Evolutionary conservation across 2,329 filamentous ascomycete species (phyloP).

Genomic region (Immersiporthe knoxdaviesiana): DNA sequence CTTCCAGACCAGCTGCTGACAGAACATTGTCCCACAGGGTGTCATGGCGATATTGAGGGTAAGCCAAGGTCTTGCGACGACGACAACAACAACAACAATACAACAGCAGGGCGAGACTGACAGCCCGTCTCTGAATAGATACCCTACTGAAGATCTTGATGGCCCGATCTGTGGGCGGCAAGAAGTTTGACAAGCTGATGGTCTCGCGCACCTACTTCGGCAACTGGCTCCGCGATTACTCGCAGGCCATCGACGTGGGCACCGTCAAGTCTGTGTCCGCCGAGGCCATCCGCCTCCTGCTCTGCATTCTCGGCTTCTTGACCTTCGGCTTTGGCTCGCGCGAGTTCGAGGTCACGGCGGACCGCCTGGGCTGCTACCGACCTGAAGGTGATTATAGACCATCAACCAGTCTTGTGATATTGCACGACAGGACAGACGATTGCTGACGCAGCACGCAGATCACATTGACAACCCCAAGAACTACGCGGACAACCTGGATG

Average conservation of each 20-base stretch:
- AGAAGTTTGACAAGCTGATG: conserved; percentile 87
- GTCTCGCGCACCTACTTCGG: conserved; percentile 93
- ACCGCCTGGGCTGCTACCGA: conserved; percentile 79
- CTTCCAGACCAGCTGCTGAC: not conserved
- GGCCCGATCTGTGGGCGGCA: conserved; percentile 57
- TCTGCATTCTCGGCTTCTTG: conserved; percentile 89
- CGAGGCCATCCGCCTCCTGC: conserved; percentile 85
- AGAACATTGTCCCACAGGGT: conserved; percentile 54
- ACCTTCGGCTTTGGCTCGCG: conserved; percentile 82
- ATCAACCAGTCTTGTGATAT: not conserved
- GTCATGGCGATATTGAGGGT: conserved; percentile 87
- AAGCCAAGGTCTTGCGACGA: not conserved
- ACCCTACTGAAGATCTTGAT: conserved; percentile 73
- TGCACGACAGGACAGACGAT: not conserved
- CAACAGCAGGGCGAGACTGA: conserved; percentile 3
- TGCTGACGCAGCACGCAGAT: conserved; percentile 12
- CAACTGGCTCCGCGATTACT: conserved; percentile 94
- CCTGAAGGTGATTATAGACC: conserved; percentile 59
- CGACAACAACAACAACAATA: too few species aligned
- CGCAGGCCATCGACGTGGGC: conserved; percentile 90
- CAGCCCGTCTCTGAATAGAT: conserved; percentile 44
- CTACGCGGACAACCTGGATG: conserved; percentile 88
- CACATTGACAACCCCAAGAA: conserved; percentile 78
- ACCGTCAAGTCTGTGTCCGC: conserved; percentile 89
- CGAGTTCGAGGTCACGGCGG: conserved; percentile 83